Base-by-base conservation (phyloP, 306 rosid genomes). In the Trifolium pratense region DNA sequence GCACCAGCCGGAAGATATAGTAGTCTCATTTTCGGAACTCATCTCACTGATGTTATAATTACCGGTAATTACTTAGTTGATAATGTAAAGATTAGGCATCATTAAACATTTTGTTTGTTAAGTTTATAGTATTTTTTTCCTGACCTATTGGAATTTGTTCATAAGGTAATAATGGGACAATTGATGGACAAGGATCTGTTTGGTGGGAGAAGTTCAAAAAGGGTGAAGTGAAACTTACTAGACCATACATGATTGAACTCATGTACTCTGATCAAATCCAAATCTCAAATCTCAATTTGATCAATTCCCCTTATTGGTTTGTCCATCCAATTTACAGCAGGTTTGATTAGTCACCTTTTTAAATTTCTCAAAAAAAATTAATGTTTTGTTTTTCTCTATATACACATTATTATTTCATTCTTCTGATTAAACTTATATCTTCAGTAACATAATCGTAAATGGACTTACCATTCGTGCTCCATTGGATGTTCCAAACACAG, bases 241-340 rank as follows among this genome's bases (percentile, higher is more conserved):
- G 94, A 0, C 97, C 97, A 1, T 87, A 87, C 66, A 0, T 87
- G 81, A 87, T 92, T 15, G 97, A 92, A 81, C 46, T 88, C 9
- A 73, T 87, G 91, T 84, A 69, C 63, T 88, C 92, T 20, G 10
- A 83, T 77, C 68, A 88, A 4, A 71, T 92, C 0, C 92, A 85
- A 60, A 92, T 92, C 5, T 87, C 89, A 10, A 81, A 90, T 79
- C 80, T 90, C 36, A 88, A 91, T 64, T 62, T 92, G 55, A 4
- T 80, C 34, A 84, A 92, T 14, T 92, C 97, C 9, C 96, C 96
- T 18, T 81, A 90, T 0, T 92, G 96, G 94, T 46, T 77, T 60
- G 91, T 92, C 34, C 96, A 92, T 79, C 94, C 97, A 16, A 70
- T 85, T 42, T 92, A 88, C 73, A 71, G 88, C 84, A 90, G 89